Conservation (phyloP, 176 grass and related monocot species). For the Juncus inflexus region DNA sequence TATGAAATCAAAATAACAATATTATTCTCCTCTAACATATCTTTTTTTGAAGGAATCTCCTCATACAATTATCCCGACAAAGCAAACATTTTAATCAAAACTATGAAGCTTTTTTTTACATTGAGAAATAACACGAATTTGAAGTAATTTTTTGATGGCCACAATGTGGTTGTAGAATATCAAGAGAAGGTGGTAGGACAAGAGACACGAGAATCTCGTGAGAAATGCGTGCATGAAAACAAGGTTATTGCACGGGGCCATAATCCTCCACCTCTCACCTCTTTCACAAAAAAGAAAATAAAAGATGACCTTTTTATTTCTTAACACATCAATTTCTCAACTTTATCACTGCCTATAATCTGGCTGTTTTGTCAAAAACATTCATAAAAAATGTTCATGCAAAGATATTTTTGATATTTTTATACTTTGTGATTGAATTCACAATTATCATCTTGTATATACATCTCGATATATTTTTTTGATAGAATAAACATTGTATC, state of each 20-base stretch:
- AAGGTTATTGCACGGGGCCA: conserved; percentile 14
- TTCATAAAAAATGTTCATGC: not conserved
- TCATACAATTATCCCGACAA: too few species aligned
- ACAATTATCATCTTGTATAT: too few species aligned
- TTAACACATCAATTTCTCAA: not conserved
- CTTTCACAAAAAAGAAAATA: not conserved
- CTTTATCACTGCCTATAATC: not conserved
- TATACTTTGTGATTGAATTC: not conserved
- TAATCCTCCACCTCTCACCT: not conserved
- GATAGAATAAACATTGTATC: too few species aligned
- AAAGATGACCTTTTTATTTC: not conserved
- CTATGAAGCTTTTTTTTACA: too few species aligned
- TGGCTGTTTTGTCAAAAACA: not conserved
- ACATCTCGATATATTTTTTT: too few species aligned
- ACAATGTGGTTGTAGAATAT: not conserved
- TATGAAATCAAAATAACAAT: too few species aligned
- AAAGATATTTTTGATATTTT: not conserved
- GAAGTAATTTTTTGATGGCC: not conserved
- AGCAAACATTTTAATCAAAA: too few species aligned
- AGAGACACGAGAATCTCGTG: conserved; percentile 22
- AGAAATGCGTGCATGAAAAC: conserved; percentile 21
- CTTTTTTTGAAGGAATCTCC: too few species aligned
- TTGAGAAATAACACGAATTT: not conserved
- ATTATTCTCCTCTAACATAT: too few species aligned
- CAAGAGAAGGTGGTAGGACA: not conserved